These are phyloP conservation scores for Serendipita vermifera DNA, from an alignment of 768 basidiomycete genomes.

Conservation along the genomic window DNA sequence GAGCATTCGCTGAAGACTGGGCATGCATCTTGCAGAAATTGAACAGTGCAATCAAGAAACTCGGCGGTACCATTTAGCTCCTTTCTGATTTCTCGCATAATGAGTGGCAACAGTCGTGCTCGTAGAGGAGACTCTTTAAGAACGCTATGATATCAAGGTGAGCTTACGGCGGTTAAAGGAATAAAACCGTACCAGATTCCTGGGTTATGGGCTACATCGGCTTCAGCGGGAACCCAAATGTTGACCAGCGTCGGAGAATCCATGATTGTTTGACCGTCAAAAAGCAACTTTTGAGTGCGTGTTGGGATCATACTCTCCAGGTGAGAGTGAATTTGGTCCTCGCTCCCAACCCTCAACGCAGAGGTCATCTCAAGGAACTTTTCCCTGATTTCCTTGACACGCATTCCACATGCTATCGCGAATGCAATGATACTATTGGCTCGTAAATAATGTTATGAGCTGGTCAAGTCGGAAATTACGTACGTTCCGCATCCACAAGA, in stretches of 20 bases:
- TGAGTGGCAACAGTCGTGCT: background rate
- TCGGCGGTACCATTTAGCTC: background rate
- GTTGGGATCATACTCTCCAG: background rate
- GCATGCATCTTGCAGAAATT: conserved; percentile 3
- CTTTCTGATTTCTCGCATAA: background rate
- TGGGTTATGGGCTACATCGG: background rate
- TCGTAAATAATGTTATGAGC: no score
- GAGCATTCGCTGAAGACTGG: background rate
- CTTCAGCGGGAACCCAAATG: background rate
- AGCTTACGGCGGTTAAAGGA: background rate
- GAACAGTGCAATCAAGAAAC: conserved; percentile 2
- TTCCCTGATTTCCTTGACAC: background rate
- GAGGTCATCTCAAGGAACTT: background rate
- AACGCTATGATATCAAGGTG: background rate
- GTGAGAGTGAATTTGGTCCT: background rate
- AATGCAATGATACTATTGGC: background rate
- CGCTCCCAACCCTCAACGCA: background rate
- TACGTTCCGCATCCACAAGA: conserved; percentile 3
- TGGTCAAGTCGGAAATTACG: no score
- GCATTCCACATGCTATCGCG: background rate
- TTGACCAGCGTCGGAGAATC: background rate
- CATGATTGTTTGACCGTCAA: background rate
- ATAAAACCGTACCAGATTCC: background rate
- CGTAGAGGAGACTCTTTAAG: background rate
- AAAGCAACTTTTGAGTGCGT: background rate